These are phyloP conservation scores for Yamadazyma triangularis DNA, from an alignment of 1,139 yeast species.

Conservation along the genomic window DNA sequence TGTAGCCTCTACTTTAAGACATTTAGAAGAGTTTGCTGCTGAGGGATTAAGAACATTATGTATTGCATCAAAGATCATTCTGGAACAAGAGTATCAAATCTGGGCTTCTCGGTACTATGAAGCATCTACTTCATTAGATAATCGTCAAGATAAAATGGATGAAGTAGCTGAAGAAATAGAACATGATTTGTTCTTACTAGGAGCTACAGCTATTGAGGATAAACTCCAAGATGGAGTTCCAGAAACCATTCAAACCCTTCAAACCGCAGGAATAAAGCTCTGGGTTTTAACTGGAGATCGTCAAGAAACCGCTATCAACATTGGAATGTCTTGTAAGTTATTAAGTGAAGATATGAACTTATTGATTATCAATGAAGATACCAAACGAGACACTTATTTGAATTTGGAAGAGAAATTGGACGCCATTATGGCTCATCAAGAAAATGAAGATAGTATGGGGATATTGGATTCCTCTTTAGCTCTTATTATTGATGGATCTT, in stretches of 20 bases:
- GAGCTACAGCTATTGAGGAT: slow-evolving; percentile 98
- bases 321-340: slow-evolving; percentile 95
- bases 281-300: slow-evolving; percentile 99
- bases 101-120: slow-evolving; percentile 66
- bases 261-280: slow-evolving; percentile 92
- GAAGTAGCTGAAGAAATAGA: slow-evolving; percentile 75
- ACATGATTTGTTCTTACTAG: slow-evolving; percentile 69
- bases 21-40: slow-evolving; percentile 93
- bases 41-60: slow-evolving; percentile 95
- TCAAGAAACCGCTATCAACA: slow-evolving; percentile 98
- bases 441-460: slow-evolving; percentile 51
- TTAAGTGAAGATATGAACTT: slow-evolving; percentile 95
- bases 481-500: slow-evolving; percentile 88
- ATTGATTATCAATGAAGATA: slow-evolving; percentile 82
- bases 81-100: slow-evolving; percentile 68
- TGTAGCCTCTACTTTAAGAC: slow-evolving; percentile 77
- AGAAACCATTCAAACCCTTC: slow-evolving; percentile 90
- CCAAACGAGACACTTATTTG: slow-evolving; percentile 64
- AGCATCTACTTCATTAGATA: slow-evolving; percentile 77
- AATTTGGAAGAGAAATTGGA: slow-evolving; percentile 72
- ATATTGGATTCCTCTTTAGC: slow-evolving; percentile 72
- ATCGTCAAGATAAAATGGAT: slow-evolving; percentile 74
- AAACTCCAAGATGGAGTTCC: slow-evolving; percentile 98
- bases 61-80: slow-evolving; percentile 77
- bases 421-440: slow-evolving; percentile 68